Percentiles rank a stretch among this genome's conserved stretches.
Evolutionary conservation across 148 eudicot species (phyloP).

Genomic region (Chenopodium quinoa): DNA sequence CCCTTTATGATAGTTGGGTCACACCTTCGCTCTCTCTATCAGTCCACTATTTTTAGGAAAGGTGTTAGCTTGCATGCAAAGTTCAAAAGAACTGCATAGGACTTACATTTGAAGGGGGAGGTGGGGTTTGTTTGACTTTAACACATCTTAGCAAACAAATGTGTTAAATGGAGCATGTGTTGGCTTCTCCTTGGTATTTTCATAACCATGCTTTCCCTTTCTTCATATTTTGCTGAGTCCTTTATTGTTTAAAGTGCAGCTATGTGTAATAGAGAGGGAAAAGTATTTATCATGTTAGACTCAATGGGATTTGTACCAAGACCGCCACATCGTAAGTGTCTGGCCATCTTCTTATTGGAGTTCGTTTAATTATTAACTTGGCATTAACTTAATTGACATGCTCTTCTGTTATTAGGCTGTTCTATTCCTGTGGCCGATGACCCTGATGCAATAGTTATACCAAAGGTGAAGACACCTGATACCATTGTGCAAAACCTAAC

Average conservation of each 20-base stretch:
- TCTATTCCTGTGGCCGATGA: slow-evolving; percentile 77
- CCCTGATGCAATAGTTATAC: slow-evolving; percentile 62
- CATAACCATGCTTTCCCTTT: neutral
- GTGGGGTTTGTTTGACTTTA: neutral
- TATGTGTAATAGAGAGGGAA: slow-evolving; percentile 87
- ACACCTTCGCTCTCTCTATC: neutral
- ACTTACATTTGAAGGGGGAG: neutral
- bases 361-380: neutral
- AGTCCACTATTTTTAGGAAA: neutral
- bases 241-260: slow-evolving; percentile 59
- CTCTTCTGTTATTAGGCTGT: slow-evolving; percentile 55
- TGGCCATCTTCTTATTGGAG: neutral
- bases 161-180: neutral
- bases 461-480: slow-evolving; percentile 59
- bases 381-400: slow-evolving; percentile 10
- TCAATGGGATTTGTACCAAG: slow-evolving; percentile 80
- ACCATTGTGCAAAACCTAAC: slow-evolving; percentile 52
- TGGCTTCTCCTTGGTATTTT: neutral
- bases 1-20: neutral
- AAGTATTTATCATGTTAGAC: slow-evolving; percentile 64
- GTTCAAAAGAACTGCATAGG: neutral
- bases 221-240: slow-evolving; percentile 21
- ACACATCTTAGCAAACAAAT: neutral
- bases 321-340: slow-evolving; percentile 79
- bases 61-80: neutral